phyloP scores from a whole-genome alignment of 1,139 yeast species.

The Yamadazyma dendronema region DNA sequence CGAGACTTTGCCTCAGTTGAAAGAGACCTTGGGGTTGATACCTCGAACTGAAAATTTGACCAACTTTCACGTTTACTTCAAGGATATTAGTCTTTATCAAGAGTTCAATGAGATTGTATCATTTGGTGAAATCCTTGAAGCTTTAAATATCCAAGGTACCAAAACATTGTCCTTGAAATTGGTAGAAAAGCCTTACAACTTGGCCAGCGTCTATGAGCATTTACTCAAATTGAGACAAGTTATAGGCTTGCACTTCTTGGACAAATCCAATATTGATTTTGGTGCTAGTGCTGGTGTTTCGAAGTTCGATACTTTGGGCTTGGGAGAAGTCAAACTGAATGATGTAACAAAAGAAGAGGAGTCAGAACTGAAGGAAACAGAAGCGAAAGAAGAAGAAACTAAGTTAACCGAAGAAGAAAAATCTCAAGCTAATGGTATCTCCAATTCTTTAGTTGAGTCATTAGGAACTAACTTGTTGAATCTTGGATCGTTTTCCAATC shows the following conservation, averaged over 20 bases:
- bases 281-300: slow-evolving; percentile 28
- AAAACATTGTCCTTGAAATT: slow-evolving; percentile 21
- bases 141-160: slow-evolving; percentile 19
- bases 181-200: slow-evolving; percentile 37
- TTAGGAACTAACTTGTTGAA: slow-evolving; percentile 2
- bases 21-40: slow-evolving; percentile 53
- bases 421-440: slow-evolving; percentile 2
- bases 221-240: slow-evolving; percentile 43
- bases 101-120: slow-evolving; percentile 33
- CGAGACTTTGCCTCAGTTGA: slow-evolving; percentile 59
- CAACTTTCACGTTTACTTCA: slow-evolving; percentile 48
- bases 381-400: slow-evolving; percentile 8
- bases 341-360: slow-evolving; percentile 7
- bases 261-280: slow-evolving; percentile 24
- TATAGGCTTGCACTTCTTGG: slow-evolving; percentile 44
- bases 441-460: slow-evolving; percentile 3
- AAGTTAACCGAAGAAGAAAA: slow-evolving; percentile 21
- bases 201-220: slow-evolving; percentile 40
- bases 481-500: slow-evolving; percentile 7
- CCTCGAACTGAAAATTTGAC: slow-evolving; percentile 61
- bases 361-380: slow-evolving; percentile 7
- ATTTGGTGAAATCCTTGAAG: slow-evolving; percentile 29
- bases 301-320: slow-evolving; percentile 30
- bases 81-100: slow-evolving; percentile 34
- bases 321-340: slow-evolving; percentile 16